Evolutionary conservation across 305 asterid species (phyloP), one percentile per base, ranked within the genome.

Genomic region (Rubia tinctorum): DNA sequence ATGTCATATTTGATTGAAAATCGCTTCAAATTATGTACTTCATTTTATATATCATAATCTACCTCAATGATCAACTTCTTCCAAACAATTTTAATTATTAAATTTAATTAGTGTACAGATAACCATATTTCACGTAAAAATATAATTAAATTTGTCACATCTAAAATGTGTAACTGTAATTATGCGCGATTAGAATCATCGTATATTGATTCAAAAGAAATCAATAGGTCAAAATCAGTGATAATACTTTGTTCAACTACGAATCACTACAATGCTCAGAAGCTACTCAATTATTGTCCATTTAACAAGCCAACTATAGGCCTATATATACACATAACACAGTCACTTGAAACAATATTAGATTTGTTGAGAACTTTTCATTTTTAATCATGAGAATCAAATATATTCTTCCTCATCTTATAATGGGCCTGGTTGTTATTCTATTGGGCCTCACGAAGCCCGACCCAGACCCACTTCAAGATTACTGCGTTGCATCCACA

Each of bases 391-490:
- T 87, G 91, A 75, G 14, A 65, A 80, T 53, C 68, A 77, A 43
- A 23, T 42, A 23, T 25, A 0, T 79, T 45, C 56, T 80, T 60
- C 75, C 76, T 53, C 79, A 83, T 62, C 27, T 87, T 8, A 14
- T 78, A 44, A 9, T 45, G 66, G 68, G 72, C 80, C 68, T 83
- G 40, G n/a, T 75, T 51, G 45, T 74, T 7, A 15, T 80, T 0
- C 34, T 30, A 30, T 6, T 77, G 40, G 75, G 74, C 69, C 67
- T 30, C 0, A 76, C 20, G n/a, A 20, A 62, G 40, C 71, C 90
- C 27, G 93, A 91, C 72, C 84, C 90, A 0, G 86, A 86, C 17
- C 88, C 92, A 0, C 84, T 89, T 27, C 79, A 83, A 23, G 95
- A 91, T 65, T 84, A 89, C 56, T 89, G 95, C 14, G 78, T 89